phyloP scores from a whole-genome alignment of 495 filamentous ascomycete genomes.

The Bombardia bombarda region DNA sequence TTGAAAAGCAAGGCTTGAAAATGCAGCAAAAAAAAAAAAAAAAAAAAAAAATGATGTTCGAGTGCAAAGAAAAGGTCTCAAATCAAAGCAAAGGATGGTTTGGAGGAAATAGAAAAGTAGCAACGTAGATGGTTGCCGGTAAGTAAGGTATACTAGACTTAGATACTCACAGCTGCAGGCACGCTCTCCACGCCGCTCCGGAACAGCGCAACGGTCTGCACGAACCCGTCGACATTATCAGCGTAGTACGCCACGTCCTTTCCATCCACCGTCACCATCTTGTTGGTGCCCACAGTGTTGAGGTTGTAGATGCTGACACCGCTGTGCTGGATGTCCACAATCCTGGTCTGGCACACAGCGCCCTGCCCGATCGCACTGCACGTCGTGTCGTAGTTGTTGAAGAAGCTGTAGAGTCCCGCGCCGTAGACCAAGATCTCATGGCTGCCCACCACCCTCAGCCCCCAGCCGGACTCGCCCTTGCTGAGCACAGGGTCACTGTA shows the following conservation, averaged over 20 bases:
- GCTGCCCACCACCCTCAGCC: conserved; percentile 44
- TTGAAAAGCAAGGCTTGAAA: too few species aligned
- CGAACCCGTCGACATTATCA: conserved; percentile 40
- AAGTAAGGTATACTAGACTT: too few species aligned
- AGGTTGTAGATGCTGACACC: conserved; percentile 40
- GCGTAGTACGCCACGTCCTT: conserved; percentile 37
- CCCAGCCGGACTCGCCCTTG: conserved; percentile 43
- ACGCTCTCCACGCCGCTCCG: too few species aligned
- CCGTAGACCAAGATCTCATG: conserved; percentile 54
- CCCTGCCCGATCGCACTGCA: conserved; percentile 34
- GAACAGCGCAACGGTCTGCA: conserved; percentile 12
- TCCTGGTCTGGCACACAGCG: conserved; percentile 52
- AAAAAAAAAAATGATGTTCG: too few species aligned
- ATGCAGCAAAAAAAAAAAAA: too few species aligned
- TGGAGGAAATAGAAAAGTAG: too few species aligned
- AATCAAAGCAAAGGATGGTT: too few species aligned
- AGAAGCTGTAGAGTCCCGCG: conserved; percentile 56
- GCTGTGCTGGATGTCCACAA: conserved; percentile 47
- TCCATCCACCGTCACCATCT: conserved; percentile 41
- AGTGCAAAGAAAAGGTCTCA: too few species aligned
- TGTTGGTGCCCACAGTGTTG: conserved; percentile 40
- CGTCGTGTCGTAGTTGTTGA: conserved; percentile 39
- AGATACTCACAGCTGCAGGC: too few species aligned
- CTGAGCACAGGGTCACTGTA: conserved; percentile 68
- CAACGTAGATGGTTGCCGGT: too few species aligned